phyloP scores from a whole-genome alignment of 208 protist species.

The Trypanosoma lewisi region DNA sequence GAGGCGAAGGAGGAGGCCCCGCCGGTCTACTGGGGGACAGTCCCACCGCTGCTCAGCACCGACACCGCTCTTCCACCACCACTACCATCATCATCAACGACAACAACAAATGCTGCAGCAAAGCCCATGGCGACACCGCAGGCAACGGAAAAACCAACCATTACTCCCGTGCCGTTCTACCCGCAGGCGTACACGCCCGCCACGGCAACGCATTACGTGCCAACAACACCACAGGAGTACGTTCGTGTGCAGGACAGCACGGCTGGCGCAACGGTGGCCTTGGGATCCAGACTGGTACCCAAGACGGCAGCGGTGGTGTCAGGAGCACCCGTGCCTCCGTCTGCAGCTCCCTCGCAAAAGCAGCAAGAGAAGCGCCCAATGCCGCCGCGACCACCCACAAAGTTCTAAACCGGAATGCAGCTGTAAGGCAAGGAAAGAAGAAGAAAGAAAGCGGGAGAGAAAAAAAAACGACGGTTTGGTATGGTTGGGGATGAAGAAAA shows the following conservation, averaged over 20 bases:
- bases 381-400: slow-evolving; percentile 13
- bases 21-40: slow-evolving; percentile 40
- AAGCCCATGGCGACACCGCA: slow-evolving; percentile 5
- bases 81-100: neutral
- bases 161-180: slow-evolving; percentile 71
- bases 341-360: slow-evolving; percentile 5
- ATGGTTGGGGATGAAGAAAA: too few relatives aligned
- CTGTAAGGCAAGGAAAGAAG: neutral
- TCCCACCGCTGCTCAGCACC: slow-evolving; percentile 30
- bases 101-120: slow-evolving; percentile 17
- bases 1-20: slow-evolving; percentile 31
- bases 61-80: neutral
- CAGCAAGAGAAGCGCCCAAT: slow-evolving; percentile 3
- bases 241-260: slow-evolving; percentile 76
- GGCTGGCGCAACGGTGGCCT: slow-evolving; percentile 50
- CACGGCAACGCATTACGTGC: slow-evolving; percentile 20
- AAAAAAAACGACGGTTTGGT: slow-evolving; percentile 11
- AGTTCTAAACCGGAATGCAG: slow-evolving; percentile 16
- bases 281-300: slow-evolving; percentile 67
- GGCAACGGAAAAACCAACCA: slow-evolving; percentile 23
- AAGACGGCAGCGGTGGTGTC: slow-evolving; percentile 18
- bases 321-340: neutral
- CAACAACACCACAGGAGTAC: slow-evolving; percentile 61
- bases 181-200: slow-evolving; percentile 56
- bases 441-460: neutral